A percentile compares a stretch with the other conserved stretches of the same genome.
phyloP scores from a whole-genome alignment of 108 stramenopile species.

The Cyclotella sp. region DNA sequence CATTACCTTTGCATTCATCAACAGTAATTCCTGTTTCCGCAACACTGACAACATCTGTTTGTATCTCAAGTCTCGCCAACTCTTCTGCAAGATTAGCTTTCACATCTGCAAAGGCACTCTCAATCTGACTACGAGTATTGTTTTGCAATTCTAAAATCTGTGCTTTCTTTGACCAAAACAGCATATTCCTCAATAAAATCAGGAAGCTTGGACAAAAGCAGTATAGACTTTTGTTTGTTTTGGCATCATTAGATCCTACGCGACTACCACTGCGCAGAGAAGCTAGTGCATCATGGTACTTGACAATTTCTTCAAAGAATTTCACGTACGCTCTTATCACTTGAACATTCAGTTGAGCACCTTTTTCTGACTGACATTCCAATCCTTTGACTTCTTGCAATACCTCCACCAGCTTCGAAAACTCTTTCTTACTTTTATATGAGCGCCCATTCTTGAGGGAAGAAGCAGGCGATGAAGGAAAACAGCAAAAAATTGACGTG shows the following conservation, averaged over 20 bases:
- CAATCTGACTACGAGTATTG: constrained; percentile 20
- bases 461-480: constrained; percentile 6
- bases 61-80: constrained; percentile 15
- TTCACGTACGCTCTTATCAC: constrained; percentile 36
- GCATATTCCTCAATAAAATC: background rate
- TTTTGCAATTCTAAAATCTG: constrained; percentile 20
- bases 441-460: background rate
- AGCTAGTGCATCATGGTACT: constrained; percentile 26
- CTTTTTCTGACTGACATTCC: constrained; percentile 4
- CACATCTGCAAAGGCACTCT: constrained; percentile 16
- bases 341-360: constrained; percentile 12
- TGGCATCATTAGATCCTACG: background rate
- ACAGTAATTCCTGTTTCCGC: constrained; percentile 28
- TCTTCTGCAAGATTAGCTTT: constrained; percentile 21
- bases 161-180: constrained; percentile 23
- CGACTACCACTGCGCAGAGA: background rate
- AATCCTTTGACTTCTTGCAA: constrained; percentile 28
- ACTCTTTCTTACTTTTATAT: constrained; percentile 3
- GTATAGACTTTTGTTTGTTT: background rate
- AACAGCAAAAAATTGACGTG: constrained; percentile 28
- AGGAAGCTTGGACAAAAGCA: constrained; percentile 7
- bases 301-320: constrained; percentile 31
- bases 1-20: background rate
- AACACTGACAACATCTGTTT: constrained; percentile 8
- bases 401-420: constrained; percentile 12